Conservation (phyloP, 2,329 filamentous ascomycete genomes). For the Penicillium rolfsii region DNA sequence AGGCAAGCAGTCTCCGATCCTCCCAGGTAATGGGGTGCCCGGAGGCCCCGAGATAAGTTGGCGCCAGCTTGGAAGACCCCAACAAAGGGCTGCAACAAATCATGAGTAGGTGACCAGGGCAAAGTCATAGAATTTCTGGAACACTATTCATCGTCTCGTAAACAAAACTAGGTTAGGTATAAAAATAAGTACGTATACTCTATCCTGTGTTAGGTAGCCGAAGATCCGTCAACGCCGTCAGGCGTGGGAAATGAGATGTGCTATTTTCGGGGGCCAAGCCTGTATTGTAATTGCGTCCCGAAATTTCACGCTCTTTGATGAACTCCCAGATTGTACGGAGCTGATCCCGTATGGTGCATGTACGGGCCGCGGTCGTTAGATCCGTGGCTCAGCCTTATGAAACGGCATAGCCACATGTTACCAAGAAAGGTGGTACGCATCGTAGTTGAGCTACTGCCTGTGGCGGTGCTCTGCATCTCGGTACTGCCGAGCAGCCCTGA, state of each 20-base stretch:
- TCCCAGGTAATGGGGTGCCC: neutral
- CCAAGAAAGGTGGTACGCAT: neutral
- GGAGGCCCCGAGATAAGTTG: no score
- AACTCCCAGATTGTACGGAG: neutral
- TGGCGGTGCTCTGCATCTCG: neutral
- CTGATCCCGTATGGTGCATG: neutral
- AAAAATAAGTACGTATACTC: neutral
- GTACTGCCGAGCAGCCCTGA: neutral
- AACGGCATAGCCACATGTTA: constrained; percentile 4
- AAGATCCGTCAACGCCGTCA: constrained; percentile 9
- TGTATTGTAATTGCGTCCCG: neutral
- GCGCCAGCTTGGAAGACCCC: no score
- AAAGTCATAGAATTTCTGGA: neutral
- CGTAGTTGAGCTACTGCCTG: neutral
- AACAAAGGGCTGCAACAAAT: neutral
- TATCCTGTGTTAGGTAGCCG: constrained; percentile 14
- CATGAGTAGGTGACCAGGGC: neutral
- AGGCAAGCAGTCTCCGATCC: neutral
- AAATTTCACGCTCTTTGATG: neutral
- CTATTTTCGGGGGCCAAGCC: constrained; percentile 15
- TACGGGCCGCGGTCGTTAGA: neutral
- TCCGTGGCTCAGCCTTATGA: neutral
- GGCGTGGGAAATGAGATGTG: neutral
- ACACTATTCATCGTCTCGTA: neutral
- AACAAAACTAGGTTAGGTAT: neutral